Evolutionary conservation across 2,329 filamentous ascomycete genomes (phyloP), one percentile per base, ranked within the genome.

Genomic region (Nemania sp.): DNA sequence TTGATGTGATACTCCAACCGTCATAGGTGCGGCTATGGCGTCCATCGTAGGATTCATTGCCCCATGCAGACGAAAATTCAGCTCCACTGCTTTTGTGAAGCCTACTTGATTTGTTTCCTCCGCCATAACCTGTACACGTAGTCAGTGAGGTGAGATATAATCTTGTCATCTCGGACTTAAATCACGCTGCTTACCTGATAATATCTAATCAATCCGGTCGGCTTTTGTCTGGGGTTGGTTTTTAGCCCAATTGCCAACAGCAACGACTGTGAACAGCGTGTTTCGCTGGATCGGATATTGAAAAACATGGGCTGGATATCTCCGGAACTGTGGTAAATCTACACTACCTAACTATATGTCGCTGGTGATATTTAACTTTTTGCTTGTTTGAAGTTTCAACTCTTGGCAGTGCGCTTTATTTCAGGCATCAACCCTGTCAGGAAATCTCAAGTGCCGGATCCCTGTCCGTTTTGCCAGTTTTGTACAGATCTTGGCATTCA

Each of bases 401-500:
- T 39, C 36, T 39, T 39, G 36, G 36, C 36, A 23, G 22, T 20
- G 36, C 36, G 36, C 17, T 17, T 39, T 9, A 20, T 39, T 23
- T 12, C 6, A 17, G n/a, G n/a, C n/a, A 37, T 15, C n/a, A 3
- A 37, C 8, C 15, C 34, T 9, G 11, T 9, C n/a, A n/a, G 17
- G 14, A 23, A 14, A n/a, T 7, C 14, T 40, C 22, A 33, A 42
- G 40, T 20, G 23, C 19, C 17, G 30, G 22, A 26, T 12, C 47
- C 47, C 28, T 49, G 37, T 44, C 28, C 26, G 15, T 9, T 45
- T 23, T 40, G 9, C 12, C 20, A 30, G 40, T 46, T 34, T 39
- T 23, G 17, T 33, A 17, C 36, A 52, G 31, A 36, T 28, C 47
- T 57, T 52, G 44, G 54, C 51, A 11, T 43, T 54, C 28, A 54